Base-by-base conservation (phyloP, 2,329 filamentous ascomycete species). In the Madurella fahalii region DNA sequence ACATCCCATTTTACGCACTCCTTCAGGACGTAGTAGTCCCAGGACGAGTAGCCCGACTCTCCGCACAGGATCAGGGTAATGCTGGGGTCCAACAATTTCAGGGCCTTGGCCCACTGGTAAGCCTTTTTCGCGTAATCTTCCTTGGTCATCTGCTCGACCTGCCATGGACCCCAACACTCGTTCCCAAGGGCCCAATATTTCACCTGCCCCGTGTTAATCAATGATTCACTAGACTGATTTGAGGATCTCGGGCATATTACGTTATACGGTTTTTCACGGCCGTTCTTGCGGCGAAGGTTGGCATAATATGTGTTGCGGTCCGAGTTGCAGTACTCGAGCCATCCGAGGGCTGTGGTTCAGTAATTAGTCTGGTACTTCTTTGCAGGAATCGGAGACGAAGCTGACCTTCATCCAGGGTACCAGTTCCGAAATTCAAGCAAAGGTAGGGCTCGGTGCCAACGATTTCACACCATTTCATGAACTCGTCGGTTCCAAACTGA, bases 101-200 rank as follows among this genome's bases (percentile, higher is more conserved):
- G 72, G 0, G 85, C 84, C 70, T 88, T 89, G 40, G 84, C 85
- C 85, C 85, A 89, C 67, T 88, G 85, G 63, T 78, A 80, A 2
- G 85, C 85, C 65, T 83, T 82, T 65, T 84, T 81, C 42, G 84
- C 82, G 67, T 88, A 89, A 71, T 81, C 82, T 64, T 86, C 83
- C 67, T 85, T 83, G 59, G 83, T 86, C 77, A 83, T 80, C 70
- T 87, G 81, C 61, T 77, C 83, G 55, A 88, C 80, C 69, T 87
- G 84, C 78, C 77, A 86, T 16, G 82, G 79, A 4, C 84, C 84
- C 79, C 81, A 87, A 68, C 79, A 76, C 67, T 87, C 84, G 70
- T 94, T 94, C 9, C 89, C 89, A 25, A 94, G 80, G 1, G 87
- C 88, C 89, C 89, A 94, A 76, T 92, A 93, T 72, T 89, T 90